A percentile compares a stretch with the other conserved stretches of the same genome.
phyloP scores from a whole-genome alignment of 495 filamentous ascomycete genomes.

The Talaromyces wortmannii region DNA sequence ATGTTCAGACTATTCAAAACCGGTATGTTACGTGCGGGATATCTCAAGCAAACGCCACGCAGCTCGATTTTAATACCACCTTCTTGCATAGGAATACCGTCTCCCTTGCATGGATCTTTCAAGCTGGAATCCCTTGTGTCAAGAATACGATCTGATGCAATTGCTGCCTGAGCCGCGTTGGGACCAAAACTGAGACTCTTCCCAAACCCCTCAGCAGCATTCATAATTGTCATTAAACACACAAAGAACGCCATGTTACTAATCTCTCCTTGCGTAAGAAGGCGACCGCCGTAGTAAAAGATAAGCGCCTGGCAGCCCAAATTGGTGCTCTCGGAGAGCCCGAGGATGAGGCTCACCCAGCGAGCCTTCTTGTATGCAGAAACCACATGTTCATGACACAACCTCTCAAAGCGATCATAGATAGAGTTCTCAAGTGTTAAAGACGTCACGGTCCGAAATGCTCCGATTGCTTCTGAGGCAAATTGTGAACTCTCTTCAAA shows the following conservation, averaged over 20 bases:
- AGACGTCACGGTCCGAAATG: conserved; percentile 49
- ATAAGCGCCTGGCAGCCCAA: conserved; percentile 67
- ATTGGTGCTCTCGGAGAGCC: conserved; percentile 55
- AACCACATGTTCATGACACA: conserved; percentile 39
- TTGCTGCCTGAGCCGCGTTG: background rate
- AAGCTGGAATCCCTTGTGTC: too few relatives aligned
- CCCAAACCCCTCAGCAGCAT: background rate
- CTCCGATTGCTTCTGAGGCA: conserved; percentile 45
- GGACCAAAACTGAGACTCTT: background rate
- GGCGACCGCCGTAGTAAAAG: conserved; percentile 71
- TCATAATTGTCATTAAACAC: background rate
- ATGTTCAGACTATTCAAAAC: too few relatives aligned
- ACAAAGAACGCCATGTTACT: conserved; percentile 8
- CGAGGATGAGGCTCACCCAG: background rate
- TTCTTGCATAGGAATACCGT: too few relatives aligned
- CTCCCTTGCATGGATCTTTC: too few relatives aligned
- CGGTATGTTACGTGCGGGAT: too few relatives aligned
- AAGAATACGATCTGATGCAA: background rate
- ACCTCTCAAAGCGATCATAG: conserved; percentile 32
- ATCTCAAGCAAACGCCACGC: too few relatives aligned
- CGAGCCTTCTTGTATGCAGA: conserved; percentile 21
- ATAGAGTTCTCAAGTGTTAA: conserved; percentile 45
- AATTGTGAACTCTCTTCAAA: conserved; percentile 44
- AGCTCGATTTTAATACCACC: too few relatives aligned
- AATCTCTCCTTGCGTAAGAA: conserved; percentile 5